Percentiles rank a stretch among this genome's conserved stretches.
phyloP scores from a whole-genome alignment of 2,329 filamentous ascomycete genomes.

The Ophiosphaerella korrae region DNA sequence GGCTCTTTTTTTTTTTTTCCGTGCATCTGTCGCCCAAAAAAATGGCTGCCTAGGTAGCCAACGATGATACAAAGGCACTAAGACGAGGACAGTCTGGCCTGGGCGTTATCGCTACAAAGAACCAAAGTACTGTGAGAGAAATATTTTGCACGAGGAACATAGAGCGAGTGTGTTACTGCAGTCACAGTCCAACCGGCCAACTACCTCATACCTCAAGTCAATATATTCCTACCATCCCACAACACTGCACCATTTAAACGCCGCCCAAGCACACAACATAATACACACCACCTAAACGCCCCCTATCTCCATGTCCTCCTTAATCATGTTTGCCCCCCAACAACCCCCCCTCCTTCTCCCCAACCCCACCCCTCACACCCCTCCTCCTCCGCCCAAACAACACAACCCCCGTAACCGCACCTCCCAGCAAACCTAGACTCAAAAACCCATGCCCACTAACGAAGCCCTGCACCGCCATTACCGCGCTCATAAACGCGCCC shows the following conservation, averaged over 20 bases:
- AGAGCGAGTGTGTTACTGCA: too few species aligned
- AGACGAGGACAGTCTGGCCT: too few species aligned
- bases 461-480: conserved; percentile 54
- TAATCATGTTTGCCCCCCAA: conserved; percentile 52
- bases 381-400: conserved; percentile 39
- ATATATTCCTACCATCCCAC: background rate
- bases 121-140: too few species aligned
- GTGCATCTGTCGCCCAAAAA: too few species aligned
- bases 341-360: conserved; percentile 72
- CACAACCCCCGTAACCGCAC: conserved; percentile 59
- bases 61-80: too few species aligned
- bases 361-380: conserved; percentile 59
- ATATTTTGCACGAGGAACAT: too few species aligned
- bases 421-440: conserved; percentile 61
- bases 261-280: conserved; percentile 2
- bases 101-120: too few species aligned
- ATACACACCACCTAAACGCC: conserved; percentile 11
- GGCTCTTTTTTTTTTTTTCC: too few species aligned
- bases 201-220: too few species aligned
- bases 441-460: conserved; percentile 53
- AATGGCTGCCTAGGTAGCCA: too few species aligned
- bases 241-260: background rate
- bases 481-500: conserved; percentile 71
- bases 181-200: too few species aligned
- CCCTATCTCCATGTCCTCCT: conserved; percentile 3